Percentiles rank a stretch among this genome's conserved stretches.
Evolutionary conservation across 768 basidiomycete species (phyloP).

Genomic region (Tricholoma saponaceum): DNA sequence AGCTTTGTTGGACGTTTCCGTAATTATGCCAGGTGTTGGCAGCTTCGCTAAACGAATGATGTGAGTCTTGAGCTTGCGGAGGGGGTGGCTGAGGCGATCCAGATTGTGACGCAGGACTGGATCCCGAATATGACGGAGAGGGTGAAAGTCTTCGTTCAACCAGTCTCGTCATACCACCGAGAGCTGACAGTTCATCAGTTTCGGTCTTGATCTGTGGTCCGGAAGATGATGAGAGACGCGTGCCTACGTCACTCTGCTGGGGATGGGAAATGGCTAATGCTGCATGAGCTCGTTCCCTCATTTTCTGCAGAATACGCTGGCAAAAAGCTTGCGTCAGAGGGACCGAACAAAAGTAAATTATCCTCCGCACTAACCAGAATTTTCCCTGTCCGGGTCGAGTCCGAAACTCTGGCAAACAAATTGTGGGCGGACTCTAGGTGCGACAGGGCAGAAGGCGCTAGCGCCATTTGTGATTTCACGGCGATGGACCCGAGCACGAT

Average conservation of each 20-base stretch:
- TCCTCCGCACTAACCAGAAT: conserved; percentile 45
- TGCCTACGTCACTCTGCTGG: conserved; percentile 16
- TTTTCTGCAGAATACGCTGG: conserved; percentile 59
- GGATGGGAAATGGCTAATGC: conserved; percentile 28
- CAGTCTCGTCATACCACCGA: conserved; percentile 62
- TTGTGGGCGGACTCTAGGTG: conserved; percentile 61
- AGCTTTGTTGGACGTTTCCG: conserved; percentile 30
- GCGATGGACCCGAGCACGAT: conserved; percentile 70
- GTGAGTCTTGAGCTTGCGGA: conserved; percentile 11
- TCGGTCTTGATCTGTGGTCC: conserved; percentile 51
- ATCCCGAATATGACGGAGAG: conserved; percentile 36
- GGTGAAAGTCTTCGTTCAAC: conserved; percentile 51
- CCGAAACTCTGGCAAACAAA: conserved; percentile 52
- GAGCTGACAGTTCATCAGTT: conserved; percentile 54
- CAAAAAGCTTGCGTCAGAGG: background rate
- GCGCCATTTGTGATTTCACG: conserved; percentile 56
- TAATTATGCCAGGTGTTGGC: conserved; percentile 28
- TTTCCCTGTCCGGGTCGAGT: conserved; percentile 49
- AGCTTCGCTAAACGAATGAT: conserved; percentile 12
- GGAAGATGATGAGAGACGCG: conserved; percentile 32
- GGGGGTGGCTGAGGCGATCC: conserved; percentile 38
- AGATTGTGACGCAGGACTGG: conserved; percentile 41
- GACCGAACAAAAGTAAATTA: background rate
- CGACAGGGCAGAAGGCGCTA: conserved; percentile 63
- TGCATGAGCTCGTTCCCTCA: conserved; percentile 49